Evolutionary conservation across 768 basidiomycete genomes (phyloP).

Genomic region (Collybiopsis confluens): DNA sequence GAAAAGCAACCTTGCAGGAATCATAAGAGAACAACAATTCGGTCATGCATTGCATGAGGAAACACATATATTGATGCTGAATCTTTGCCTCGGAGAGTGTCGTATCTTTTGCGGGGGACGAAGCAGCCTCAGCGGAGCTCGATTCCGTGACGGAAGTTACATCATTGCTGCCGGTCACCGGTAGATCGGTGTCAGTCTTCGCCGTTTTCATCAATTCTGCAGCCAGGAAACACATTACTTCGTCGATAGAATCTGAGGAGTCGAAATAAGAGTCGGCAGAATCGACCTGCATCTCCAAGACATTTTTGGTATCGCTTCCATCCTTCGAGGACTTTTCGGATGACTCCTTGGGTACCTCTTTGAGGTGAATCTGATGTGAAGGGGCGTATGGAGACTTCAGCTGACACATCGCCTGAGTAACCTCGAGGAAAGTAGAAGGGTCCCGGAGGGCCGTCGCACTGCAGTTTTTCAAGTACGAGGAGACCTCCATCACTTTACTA

Average conservation of each 20-base stretch:
- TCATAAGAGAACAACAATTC: slow-evolving; percentile 94
- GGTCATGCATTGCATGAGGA: slow-evolving; percentile 88
- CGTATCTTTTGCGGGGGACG: slow-evolving; percentile 11
- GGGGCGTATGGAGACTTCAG: slow-evolving; percentile 62
- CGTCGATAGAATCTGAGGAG: slow-evolving; percentile 45
- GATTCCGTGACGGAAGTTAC: not conserved
- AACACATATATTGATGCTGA: slow-evolving; percentile 60
- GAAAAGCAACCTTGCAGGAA: slow-evolving; percentile 81
- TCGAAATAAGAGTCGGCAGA: slow-evolving; percentile 16
- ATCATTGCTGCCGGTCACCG: slow-evolving; percentile 3
- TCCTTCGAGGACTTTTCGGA: slow-evolving; percentile 18
- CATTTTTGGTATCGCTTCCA: slow-evolving; percentile 19
- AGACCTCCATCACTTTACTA: slow-evolving; percentile 60
- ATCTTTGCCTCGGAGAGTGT: slow-evolving; percentile 25
- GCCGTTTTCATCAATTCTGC: slow-evolving; percentile 62
- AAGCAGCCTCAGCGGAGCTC: slow-evolving; percentile 9
- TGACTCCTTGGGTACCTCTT: slow-evolving; percentile 40
- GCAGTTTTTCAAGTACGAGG: slow-evolving; percentile 70
- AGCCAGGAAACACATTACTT: slow-evolving; percentile 66
- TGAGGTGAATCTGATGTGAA: slow-evolving; percentile 56
- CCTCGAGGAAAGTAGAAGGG: slow-evolving; percentile 68
- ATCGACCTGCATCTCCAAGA: slow-evolving; percentile 61
- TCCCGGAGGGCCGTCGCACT: slow-evolving; percentile 81
- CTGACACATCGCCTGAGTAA: slow-evolving; percentile 65
- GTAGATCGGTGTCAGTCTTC: slow-evolving; percentile 38